phyloP scores from a whole-genome alignment of 768 basidiomycete species.

The Auricularia heimuer region DNA sequence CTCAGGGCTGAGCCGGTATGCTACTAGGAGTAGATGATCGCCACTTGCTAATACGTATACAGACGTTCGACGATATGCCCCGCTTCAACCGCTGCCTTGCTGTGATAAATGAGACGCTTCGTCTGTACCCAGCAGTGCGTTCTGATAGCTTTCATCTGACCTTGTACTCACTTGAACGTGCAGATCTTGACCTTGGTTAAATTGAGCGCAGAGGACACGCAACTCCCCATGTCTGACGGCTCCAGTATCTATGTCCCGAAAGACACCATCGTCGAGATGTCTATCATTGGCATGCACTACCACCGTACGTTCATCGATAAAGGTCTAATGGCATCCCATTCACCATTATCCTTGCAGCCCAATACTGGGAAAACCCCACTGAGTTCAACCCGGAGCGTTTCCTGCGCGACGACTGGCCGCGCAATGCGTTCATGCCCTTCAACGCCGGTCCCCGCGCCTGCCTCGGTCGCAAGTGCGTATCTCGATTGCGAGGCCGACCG shows the following conservation, averaged over 20 bases:
- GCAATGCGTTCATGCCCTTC: conserved; percentile 47
- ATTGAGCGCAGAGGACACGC: conserved; percentile 15
- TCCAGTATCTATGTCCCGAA: conserved; percentile 4
- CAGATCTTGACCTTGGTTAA: conserved; percentile 19
- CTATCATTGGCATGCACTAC: conserved; percentile 2
- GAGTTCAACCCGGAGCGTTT: conserved; percentile 39
- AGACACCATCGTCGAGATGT: not conserved
- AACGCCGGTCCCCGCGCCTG: conserved; percentile 26
- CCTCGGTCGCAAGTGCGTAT: conserved; percentile 1
- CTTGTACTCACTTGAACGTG: not conserved
- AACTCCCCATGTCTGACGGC: conserved; percentile 12
- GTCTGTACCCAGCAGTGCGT: conserved; percentile 37
- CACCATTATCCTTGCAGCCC: conserved; percentile 24
- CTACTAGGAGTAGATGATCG: no score
- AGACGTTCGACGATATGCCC: conserved; percentile 24
- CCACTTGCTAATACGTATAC: not conserved
- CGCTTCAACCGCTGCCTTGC: conserved; percentile 19
- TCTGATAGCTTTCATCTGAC: not conserved
- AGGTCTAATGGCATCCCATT: not conserved
- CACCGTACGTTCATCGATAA: conserved; percentile 5
- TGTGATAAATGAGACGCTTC: conserved; percentile 40
- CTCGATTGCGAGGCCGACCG: not conserved
- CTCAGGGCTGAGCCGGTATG: no score
- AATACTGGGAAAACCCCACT: conserved; percentile 46
- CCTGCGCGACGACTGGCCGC: conserved; percentile 37